Evolutionary conservation across 345 rosid genomes (phyloP).

Genomic region (Aurinia saxatilis): DNA sequence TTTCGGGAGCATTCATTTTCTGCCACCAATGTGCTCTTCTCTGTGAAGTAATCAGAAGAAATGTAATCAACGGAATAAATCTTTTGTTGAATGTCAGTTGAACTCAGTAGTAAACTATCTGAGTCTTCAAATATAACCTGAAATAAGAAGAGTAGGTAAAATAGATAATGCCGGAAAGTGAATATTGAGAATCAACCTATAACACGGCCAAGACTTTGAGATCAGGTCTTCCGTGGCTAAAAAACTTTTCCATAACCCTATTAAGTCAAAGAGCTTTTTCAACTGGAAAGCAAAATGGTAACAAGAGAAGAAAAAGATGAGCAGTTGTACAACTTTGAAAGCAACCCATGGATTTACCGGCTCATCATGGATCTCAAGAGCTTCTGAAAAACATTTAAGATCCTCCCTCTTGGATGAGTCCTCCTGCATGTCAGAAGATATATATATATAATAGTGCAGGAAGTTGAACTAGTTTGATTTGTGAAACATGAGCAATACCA

Average conservation of each 20-base stretch:
- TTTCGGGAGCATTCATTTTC: conserved; percentile 42
- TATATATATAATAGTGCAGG: background rate
- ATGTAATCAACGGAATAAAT: conserved; percentile 47
- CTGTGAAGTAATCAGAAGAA: conserved; percentile 36
- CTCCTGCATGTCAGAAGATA: conserved; percentile 34
- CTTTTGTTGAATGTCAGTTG: conserved; percentile 37
- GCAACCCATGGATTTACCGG: conserved; percentile 31
- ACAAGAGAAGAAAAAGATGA: background rate
- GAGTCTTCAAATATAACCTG: conserved; percentile 35
- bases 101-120: conserved; percentile 26
- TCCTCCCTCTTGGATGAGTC: conserved; percentile 28
- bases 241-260: background rate
- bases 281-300: background rate
- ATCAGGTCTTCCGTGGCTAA: background rate
- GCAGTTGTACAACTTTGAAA: background rate
- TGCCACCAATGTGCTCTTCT: conserved; percentile 21
- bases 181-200: background rate
- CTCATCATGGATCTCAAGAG: conserved; percentile 32
- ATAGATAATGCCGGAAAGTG: background rate
- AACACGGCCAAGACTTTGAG: background rate
- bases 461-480: background rate
- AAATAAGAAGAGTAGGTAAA: conserved; percentile 5
- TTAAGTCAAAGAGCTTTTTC: background rate
- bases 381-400: conserved; percentile 33
- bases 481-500: conserved; percentile 36